Conservation (phyloP, 1,284 basidiomycete genomes). For the Trichosporon ovoides region DNA sequence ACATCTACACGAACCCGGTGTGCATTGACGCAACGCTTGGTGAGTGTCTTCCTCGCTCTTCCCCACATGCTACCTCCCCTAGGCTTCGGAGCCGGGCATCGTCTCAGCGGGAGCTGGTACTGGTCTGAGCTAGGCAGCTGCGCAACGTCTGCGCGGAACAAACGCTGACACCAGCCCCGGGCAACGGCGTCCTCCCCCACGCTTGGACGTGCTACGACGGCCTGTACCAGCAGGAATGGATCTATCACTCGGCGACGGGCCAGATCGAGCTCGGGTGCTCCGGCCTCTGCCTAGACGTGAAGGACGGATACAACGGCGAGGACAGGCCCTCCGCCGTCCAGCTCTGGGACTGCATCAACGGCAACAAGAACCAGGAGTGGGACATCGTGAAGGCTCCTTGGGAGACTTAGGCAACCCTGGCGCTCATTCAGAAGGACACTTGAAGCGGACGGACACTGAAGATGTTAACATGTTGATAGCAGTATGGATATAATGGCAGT, state of each 20-base stretch:
- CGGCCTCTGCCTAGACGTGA: conserved; percentile 10
- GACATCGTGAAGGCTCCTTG: neutral
- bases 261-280: neutral
- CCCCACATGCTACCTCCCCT: too few relatives aligned
- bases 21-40: too few relatives aligned
- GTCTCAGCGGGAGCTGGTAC: too few relatives aligned
- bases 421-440: too few relatives aligned
- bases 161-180: neutral
- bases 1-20: too few relatives aligned
- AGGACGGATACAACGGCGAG: neutral
- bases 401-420: neutral
- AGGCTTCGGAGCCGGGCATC: too few relatives aligned
- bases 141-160: too few relatives aligned
- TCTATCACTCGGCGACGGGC: neutral
- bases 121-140: too few relatives aligned
- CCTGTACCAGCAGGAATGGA: conserved; percentile 3
- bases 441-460: too few relatives aligned
- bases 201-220: conserved; percentile 8
- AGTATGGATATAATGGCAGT: too few relatives aligned
- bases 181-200: conserved; percentile 2
- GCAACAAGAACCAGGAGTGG: conserved; percentile 7
- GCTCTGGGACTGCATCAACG: conserved; percentile 4
- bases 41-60: too few relatives aligned
- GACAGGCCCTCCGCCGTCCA: neutral
- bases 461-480: too few relatives aligned